Evolutionary conservation across 148 eudicot genomes (phyloP).

Genomic region (Agrostemma githago): DNA sequence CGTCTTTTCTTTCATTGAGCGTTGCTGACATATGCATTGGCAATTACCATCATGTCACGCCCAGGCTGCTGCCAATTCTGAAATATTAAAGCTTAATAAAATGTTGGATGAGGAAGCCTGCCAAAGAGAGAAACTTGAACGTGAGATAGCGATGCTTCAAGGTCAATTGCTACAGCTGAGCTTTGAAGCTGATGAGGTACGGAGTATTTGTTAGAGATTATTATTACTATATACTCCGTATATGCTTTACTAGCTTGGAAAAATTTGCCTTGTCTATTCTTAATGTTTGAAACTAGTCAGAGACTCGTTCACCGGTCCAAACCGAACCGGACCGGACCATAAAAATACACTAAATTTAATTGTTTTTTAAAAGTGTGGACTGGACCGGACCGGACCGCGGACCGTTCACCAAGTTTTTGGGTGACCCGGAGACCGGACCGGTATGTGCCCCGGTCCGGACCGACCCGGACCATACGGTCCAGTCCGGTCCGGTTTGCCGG

Average conservation of each 20-base stretch:
- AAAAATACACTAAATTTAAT: too few relatives aligned
- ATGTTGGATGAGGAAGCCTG: conserved; percentile 63
- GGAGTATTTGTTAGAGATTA: not conserved
- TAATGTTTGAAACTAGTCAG: not conserved
- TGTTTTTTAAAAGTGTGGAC: too few relatives aligned
- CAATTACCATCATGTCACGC: conserved; percentile 18
- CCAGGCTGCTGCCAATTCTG: conserved; percentile 59
- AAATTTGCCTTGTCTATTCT: not conserved
- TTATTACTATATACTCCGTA: too few relatives aligned
- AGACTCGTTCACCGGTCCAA: too few relatives aligned
- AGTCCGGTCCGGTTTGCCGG: too few relatives aligned
- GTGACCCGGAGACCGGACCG: too few relatives aligned
- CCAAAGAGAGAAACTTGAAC: conserved; percentile 67
- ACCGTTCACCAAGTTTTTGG: too few relatives aligned
- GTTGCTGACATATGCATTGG: conserved; percentile 9
- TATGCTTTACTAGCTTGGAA: not conserved
- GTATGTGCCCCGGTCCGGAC: too few relatives aligned
- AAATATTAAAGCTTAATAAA: conserved; percentile 56
- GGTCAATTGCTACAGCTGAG: conserved; percentile 74
- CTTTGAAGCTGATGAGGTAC: conserved; percentile 93
- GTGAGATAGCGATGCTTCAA: conserved; percentile 66
- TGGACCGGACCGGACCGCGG: too few relatives aligned
- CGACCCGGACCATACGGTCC: too few relatives aligned
- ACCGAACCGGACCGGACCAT: too few relatives aligned
- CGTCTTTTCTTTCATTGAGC: conserved; percentile 17